Conservation (phyloP, 2,329 filamentous ascomycete species). For the Fonsecaea nubica region DNA sequence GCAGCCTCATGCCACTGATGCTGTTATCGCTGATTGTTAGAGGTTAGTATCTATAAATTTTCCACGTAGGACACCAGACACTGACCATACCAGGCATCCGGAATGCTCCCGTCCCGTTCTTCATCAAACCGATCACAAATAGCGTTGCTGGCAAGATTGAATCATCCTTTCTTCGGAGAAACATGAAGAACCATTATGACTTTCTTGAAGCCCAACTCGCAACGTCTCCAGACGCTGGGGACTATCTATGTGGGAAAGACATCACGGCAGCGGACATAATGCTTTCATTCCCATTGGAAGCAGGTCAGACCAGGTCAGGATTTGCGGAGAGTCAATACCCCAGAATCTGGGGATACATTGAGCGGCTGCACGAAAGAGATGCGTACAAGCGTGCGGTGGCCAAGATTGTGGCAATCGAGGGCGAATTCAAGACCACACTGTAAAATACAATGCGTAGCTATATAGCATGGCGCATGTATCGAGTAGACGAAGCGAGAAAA, state of each 20-base stretch:
- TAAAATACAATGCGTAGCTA: conserved; percentile 16
- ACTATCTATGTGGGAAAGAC: conserved; percentile 52
- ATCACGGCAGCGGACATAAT: conserved; percentile 56
- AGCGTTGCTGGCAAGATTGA: conserved; percentile 58
- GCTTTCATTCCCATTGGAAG: conserved; percentile 55
- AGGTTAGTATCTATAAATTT: conserved; percentile 49
- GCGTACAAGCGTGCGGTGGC: conserved; percentile 50
- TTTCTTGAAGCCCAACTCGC: conserved; percentile 56
- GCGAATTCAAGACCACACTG: conserved; percentile 40
- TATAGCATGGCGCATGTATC: background rate
- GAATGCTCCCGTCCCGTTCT: conserved; percentile 67
- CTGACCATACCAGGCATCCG: conserved; percentile 50
- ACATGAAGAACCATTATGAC: conserved; percentile 50
- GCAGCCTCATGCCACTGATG: conserved; percentile 76
- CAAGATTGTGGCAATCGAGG: conserved; percentile 52
- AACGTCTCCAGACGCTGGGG: conserved; percentile 48
- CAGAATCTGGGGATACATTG: conserved; percentile 46
- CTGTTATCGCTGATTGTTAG: conserved; percentile 68
- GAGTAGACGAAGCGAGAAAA: background rate
- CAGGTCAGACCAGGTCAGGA: conserved; percentile 44
- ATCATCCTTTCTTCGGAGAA: conserved; percentile 48
- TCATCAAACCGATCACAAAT: conserved; percentile 69
- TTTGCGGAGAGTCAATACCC: conserved; percentile 49
- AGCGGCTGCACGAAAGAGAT: conserved; percentile 46
- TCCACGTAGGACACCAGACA: conserved; percentile 4